Percentiles rank a stretch among this genome's conserved stretches.
Evolutionary conservation across 2,329 filamentous ascomycete species (phyloP).

Genomic region (Microdochium bolleyi): DNA sequence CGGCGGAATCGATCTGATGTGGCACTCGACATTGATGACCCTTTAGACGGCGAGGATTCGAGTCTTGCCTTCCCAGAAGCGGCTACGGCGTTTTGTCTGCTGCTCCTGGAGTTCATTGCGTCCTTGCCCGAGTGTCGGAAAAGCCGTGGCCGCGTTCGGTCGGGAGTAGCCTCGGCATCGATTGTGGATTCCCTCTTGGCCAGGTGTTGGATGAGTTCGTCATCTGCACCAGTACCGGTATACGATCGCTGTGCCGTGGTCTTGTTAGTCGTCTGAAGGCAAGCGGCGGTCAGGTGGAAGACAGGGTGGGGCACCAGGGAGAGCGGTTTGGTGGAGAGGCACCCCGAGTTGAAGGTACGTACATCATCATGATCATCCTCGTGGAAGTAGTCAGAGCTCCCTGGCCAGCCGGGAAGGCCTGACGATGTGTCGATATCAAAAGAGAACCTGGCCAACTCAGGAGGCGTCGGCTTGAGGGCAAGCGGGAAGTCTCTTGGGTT

Average conservation of each 20-base stretch:
- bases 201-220: slow-evolving; percentile 11
- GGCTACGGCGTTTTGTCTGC: slow-evolving; percentile 8
- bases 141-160: slow-evolving; percentile 15
- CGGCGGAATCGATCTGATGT: slow-evolving; percentile 31
- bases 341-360: neutral
- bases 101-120: neutral
- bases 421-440: slow-evolving; percentile 48
- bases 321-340: neutral
- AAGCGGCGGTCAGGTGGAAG: neutral
- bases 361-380: slow-evolving; percentile 17
- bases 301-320: neutral
- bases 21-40: slow-evolving; percentile 16
- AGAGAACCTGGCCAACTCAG: slow-evolving; percentile 66
- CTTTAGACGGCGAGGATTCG: slow-evolving; percentile 18
- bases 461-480: slow-evolving; percentile 73
- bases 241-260: slow-evolving; percentile 15
- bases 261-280: slow-evolving; percentile 8
- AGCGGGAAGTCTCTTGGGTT: slow-evolving; percentile 89
- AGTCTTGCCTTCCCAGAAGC: slow-evolving; percentile 20
- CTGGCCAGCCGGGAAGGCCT: neutral
- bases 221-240: slow-evolving; percentile 7
- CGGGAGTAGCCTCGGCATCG: slow-evolving; percentile 16
- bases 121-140: slow-evolving; percentile 8
- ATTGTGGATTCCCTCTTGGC: slow-evolving; percentile 20
- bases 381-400: neutral